Percentiles rank a stretch among this genome's conserved stretches.
phyloP scores from a whole-genome alignment of 2,329 filamentous ascomycete genomes.

The Graphiopsis chlorocephala region DNA sequence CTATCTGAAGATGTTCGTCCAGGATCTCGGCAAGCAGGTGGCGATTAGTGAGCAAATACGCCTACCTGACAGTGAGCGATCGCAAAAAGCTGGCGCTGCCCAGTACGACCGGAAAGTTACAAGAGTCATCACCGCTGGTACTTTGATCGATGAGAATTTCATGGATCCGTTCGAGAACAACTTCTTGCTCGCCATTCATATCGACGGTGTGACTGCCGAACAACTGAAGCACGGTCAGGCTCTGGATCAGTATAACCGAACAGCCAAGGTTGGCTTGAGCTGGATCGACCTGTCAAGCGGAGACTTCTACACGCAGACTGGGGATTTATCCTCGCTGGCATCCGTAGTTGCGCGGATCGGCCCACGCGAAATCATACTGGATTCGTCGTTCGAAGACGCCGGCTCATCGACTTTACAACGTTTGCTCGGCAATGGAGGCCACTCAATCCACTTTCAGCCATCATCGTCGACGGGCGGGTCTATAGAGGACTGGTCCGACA shows the following conservation, averaged over 20 bases:
- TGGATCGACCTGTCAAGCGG: constrained; percentile 97
- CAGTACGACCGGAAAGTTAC: constrained; percentile 82
- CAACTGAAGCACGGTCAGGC: constrained; percentile 12
- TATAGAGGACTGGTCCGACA: constrained; percentile 61
- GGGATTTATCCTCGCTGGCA: constrained; percentile 68
- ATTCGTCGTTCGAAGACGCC: constrained; percentile 53
- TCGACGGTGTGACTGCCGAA: constrained; percentile 37
- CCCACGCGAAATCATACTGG: constrained; percentile 80
- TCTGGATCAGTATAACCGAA: constrained; percentile 26
- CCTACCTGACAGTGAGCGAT: constrained; percentile 52
- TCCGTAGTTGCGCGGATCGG: constrained; percentile 79
- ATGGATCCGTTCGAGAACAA: constrained; percentile 94
- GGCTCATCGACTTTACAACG: constrained; percentile 26
- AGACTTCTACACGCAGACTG: constrained; percentile 82
- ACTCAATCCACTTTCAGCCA: constrained; percentile 67
- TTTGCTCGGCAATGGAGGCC: constrained; percentile 44
- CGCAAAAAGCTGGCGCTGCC: constrained; percentile 70
- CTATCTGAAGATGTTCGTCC: constrained; percentile 87
- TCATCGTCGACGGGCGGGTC: constrained; percentile 41
- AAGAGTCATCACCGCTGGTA: constrained; percentile 89
- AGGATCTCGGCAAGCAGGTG: constrained; percentile 86
- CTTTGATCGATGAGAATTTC: constrained; percentile 95
- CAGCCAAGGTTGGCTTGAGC: constrained; percentile 66
- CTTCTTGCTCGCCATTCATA: constrained; percentile 79
- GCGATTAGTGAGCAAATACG: constrained; percentile 92